Evolutionary conservation across 441 rosid species (phyloP), one percentile per base, ranked within the genome.

Genomic region (Corymbia calophylla): DNA sequence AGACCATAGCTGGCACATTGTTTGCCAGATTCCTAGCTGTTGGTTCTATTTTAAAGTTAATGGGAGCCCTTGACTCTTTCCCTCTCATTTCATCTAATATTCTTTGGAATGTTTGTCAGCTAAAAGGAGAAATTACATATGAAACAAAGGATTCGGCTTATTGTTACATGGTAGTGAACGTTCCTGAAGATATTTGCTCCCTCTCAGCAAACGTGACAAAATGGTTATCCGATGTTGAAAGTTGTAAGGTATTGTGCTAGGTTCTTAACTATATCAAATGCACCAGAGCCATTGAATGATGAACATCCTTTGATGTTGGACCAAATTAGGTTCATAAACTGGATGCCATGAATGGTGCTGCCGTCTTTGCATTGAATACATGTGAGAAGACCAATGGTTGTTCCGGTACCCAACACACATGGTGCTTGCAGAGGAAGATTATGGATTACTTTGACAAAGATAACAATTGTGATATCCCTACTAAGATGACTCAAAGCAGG

Each of bases 221-320:
- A 90, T 98, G 99, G 99, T 93, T 98, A 88, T 90, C 94, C 68
- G 98, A 97, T 91, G 91, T 98, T 87, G 99, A 96, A 93, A 92
- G 89, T 88, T 93, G 95, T 90, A 98, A 97, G 97, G 99, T 97
- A 93, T 92, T 93, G 87, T 86, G n/a, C 64, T 86, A 54, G 17
- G 51, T 39, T 73, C 51, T 73, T 73, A 73, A 49, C 49, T 73
- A 73, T 12, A 73, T 39, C 16, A 39, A 39, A 73, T 21, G 84
- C 29, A 56, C 29, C 32, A 21, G 53, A 39, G 64, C n/a, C 56
- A 81, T 35, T 48, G 87, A 77, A 21, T 60, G 47, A 66, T 15
- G 29, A 86, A 56, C 53, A 44, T 54, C 87, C 89, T 82, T 70
- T 88, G 89, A 55, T 87, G 80, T 87, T 21, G 62, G 80, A 88